Conservation (phyloP, 768 basidiomycete species). For the Hypholoma fasciculare region DNA sequence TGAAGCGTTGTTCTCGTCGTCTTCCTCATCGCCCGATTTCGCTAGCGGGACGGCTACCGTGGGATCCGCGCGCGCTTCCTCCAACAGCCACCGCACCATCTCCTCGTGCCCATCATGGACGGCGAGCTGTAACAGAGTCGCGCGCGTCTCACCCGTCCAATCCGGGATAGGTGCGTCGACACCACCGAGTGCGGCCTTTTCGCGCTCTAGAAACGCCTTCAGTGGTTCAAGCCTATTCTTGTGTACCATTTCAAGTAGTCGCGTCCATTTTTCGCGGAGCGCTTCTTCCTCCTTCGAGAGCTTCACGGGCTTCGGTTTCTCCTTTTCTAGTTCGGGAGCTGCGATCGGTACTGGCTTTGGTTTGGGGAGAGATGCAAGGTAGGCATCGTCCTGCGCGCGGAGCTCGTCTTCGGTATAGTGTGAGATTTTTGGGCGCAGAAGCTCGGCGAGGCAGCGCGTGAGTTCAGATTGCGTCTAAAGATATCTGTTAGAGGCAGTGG, state of each 20-base stretch:
- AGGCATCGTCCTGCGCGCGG: conserved; percentile 83
- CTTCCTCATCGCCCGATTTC: conserved; percentile 31
- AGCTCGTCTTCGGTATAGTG: conserved; percentile 86
- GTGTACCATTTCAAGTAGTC: conserved; percentile 88
- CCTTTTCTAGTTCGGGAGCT: conserved; percentile 33
- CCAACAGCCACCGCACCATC: conserved; percentile 73
- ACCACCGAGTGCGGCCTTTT: conserved; percentile 56
- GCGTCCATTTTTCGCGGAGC: conserved; percentile 75
- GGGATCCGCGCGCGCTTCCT: conserved; percentile 78
- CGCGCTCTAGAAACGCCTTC: conserved; percentile 79
- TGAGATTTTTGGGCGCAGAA: conserved; percentile 82
- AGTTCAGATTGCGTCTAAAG: conserved; percentile 88
- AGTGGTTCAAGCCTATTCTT: conserved; percentile 85
- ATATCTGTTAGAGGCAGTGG: neutral
- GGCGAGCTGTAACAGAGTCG: conserved; percentile 80
- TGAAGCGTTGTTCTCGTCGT: conserved; percentile 17
- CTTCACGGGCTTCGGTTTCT: conserved; percentile 54
- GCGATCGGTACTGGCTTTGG: conserved; percentile 55
- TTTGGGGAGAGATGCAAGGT: conserved; percentile 86
- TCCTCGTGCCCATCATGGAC: conserved; percentile 73
- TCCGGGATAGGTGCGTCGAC: conserved; percentile 67
- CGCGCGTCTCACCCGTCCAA: conserved; percentile 60
- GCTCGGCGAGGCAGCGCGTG: conserved; percentile 79
- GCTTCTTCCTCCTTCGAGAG: conserved; percentile 81
- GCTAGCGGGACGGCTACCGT: conserved; percentile 58